Conservation (phyloP, 495 filamentous ascomycete species). For the Hyaloscypha finlandica region DNA sequence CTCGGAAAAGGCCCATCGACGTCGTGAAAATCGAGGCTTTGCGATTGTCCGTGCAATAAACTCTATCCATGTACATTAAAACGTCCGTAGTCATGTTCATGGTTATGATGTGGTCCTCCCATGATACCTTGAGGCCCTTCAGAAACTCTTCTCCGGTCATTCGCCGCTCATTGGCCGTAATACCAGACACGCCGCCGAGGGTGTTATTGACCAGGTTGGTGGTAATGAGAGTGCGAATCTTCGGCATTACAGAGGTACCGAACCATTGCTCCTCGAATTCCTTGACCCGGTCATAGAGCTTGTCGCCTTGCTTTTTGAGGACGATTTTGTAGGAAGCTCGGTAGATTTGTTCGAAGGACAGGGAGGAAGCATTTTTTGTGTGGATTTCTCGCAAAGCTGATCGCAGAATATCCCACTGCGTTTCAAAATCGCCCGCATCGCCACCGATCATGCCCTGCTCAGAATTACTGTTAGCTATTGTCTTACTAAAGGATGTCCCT, state of each 20-base stretch:
- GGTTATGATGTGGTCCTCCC: conserved; percentile 85
- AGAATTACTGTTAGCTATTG: not conserved
- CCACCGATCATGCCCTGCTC: conserved; percentile 19
- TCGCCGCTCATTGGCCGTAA: conserved; percentile 73
- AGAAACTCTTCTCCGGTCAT: conserved; percentile 84
- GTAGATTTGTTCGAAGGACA: conserved; percentile 96
- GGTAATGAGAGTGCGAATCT: conserved; percentile 62
- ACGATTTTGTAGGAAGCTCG: conserved; percentile 97
- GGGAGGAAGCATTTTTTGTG: conserved; percentile 81
- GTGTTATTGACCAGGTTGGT: conserved; percentile 54
- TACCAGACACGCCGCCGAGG: conserved; percentile 46
- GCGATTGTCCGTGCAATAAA: conserved; percentile 68
- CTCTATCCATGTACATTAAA: conserved; percentile 97
- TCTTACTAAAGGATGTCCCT: not conserved
- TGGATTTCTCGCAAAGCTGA: conserved; percentile 83
- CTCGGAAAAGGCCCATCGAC: conserved; percentile 85
- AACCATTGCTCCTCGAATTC: conserved; percentile 82
- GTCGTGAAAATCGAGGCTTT: conserved; percentile 79
- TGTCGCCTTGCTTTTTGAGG: conserved; percentile 77
- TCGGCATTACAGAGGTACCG: conserved; percentile 61
- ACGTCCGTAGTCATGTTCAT: conserved; percentile 99
- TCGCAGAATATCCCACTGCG: conserved; percentile 73
- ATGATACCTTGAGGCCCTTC: conserved; percentile 70
- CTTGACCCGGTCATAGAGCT: conserved; percentile 79
- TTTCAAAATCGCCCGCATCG: conserved; percentile 33